Evolutionary conservation across 1,284 basidiomycete species (phyloP).

Genomic region (Cerrena zonata): DNA sequence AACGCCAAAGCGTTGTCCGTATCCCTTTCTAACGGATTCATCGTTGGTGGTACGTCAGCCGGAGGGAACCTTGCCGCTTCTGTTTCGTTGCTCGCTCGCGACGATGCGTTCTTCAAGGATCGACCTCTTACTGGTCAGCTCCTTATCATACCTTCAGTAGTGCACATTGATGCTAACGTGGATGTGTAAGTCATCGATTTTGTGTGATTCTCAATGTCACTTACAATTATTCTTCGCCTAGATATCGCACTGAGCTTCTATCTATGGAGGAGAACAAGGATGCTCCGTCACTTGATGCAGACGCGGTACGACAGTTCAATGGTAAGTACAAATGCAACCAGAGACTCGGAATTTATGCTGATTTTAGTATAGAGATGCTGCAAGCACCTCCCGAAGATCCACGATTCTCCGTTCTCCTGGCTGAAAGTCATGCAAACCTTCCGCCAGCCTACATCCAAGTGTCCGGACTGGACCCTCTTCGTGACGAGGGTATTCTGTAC

Average conservation of each 20-base stretch:
- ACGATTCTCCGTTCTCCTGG: no score
- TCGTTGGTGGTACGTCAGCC: not conserved
- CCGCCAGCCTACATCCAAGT: no score
- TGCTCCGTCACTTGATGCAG: not conserved
- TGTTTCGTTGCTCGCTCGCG: not conserved
- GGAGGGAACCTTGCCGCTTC: slow-evolving; percentile 1
- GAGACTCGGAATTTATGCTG: no score
- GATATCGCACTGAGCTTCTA: not conserved
- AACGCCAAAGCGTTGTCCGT: slow-evolving; percentile 1
- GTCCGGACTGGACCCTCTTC: no score
- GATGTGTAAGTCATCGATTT: not conserved
- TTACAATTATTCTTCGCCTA: not conserved
- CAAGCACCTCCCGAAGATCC: no score
- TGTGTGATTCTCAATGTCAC: not conserved
- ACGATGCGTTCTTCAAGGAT: slow-evolving; percentile 3
- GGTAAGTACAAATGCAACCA: no score
- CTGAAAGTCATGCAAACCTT: no score
- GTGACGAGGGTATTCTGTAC: no score
- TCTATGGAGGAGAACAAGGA: not conserved
- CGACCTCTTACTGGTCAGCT: not conserved
- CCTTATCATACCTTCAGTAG: not conserved
- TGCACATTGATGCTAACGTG: not conserved
- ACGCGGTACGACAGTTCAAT: not conserved
- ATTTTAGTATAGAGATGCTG: no score
- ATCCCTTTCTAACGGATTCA: not conserved